Evolutionary conservation across 495 filamentous ascomycete genomes (phyloP).

Genomic region (Tetracladium marchalianum): DNA sequence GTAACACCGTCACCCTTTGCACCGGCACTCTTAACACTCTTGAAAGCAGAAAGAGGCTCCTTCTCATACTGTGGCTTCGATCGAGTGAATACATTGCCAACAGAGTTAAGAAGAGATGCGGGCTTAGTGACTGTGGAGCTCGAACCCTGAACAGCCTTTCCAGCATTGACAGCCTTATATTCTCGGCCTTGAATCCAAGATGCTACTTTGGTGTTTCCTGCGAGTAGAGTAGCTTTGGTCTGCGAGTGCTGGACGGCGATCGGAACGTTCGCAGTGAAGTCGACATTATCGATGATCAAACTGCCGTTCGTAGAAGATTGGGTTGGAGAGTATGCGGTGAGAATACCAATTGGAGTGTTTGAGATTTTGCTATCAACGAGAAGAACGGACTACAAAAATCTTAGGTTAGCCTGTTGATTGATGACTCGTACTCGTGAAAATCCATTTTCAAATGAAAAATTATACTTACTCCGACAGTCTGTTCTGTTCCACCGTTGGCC

Average conservation of each 20-base stretch:
- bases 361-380: constrained; percentile 71
- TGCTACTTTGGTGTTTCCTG: constrained; percentile 58
- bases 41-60: constrained; percentile 44
- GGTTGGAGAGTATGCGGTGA: constrained; percentile 59
- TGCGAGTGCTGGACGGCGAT: constrained; percentile 43
- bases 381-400: constrained; percentile 35
- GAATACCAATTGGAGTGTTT: constrained; percentile 62
- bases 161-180: constrained; percentile 40
- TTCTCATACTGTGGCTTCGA: constrained; percentile 68
- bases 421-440: too few species aligned
- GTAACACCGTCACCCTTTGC: constrained; percentile 69
- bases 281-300: constrained; percentile 78
- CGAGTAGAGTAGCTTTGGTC: constrained; percentile 48
- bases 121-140: constrained; percentile 46
- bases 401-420: constrained; percentile 62
- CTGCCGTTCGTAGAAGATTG: constrained; percentile 61
- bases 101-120: constrained; percentile 39
- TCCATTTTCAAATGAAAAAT: background rate
- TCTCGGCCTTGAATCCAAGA: constrained; percentile 68
- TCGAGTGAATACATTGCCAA: constrained; percentile 51
- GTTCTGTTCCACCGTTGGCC: constrained; percentile 29
- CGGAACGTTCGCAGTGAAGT: constrained; percentile 45
- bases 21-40: constrained; percentile 67
- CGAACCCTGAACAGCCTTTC: constrained; percentile 38
- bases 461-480: constrained; percentile 12